A percentile compares a stretch with the other conserved stretches of the same genome.
Evolutionary conservation across 257 asterid species (phyloP).

Genomic region (Craterostigma plantagineum): DNA sequence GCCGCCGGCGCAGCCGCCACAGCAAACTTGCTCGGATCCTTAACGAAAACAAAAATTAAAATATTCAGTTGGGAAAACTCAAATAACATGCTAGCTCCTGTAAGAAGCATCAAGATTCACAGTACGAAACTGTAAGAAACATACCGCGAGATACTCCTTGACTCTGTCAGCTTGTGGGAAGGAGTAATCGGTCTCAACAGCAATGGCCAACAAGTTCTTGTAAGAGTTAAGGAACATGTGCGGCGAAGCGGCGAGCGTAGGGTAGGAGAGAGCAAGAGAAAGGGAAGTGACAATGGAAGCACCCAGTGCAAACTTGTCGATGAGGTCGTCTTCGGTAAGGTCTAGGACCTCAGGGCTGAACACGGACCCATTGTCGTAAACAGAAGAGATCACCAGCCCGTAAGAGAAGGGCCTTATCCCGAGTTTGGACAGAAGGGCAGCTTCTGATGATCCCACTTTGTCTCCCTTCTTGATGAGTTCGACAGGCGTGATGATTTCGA

Average conservation of each 20-base stretch:
- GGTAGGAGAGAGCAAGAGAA: constrained; percentile 60
- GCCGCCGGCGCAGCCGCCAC: constrained; percentile 31
- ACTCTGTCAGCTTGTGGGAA: constrained; percentile 84
- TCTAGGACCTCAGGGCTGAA: constrained; percentile 86
- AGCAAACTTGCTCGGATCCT: constrained; percentile 52
- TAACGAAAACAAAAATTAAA: not conserved
- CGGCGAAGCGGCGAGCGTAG: constrained; percentile 83
- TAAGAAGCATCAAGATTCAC: no score
- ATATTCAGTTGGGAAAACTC: not conserved
- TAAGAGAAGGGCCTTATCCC: constrained; percentile 91
- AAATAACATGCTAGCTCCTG: no score
- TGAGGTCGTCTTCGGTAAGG: constrained; percentile 69
- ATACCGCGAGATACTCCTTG: constrained; percentile 70
- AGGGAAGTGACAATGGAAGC: constrained; percentile 63
- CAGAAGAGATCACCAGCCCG: constrained; percentile 54
- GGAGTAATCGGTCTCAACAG: constrained; percentile 59
- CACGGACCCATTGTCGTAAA: constrained; percentile 74
- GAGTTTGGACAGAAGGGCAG: constrained; percentile 84
- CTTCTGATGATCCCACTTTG: constrained; percentile 92
- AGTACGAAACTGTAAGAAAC: not conserved
- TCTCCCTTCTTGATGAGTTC: constrained; percentile 95
- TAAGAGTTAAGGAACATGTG: constrained; percentile 74
- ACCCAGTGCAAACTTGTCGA: constrained; percentile 58
- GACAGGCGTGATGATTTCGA: constrained; percentile 89
- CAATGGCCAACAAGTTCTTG: constrained; percentile 65